These are phyloP conservation scores for Trichoderma virens DNA, from an alignment of 495 filamentous ascomycete genomes.

Conservation along the genomic window DNA sequence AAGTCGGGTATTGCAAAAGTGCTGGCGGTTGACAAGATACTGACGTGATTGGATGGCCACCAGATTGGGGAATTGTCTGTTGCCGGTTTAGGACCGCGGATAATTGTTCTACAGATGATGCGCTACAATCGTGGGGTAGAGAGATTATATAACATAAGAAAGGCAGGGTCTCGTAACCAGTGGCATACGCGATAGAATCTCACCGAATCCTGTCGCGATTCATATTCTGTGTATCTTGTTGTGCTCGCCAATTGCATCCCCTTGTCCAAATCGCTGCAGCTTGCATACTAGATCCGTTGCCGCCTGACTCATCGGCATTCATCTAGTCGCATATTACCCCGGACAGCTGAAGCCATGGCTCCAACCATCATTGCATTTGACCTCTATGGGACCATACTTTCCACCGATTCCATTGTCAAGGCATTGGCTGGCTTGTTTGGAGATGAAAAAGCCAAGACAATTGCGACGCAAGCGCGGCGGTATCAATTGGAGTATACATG, in stretches of 20 bases:
- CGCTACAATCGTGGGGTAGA: not conserved
- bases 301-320: constrained; percentile 6
- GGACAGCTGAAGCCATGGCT: constrained; percentile 1
- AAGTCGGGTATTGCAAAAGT: not conserved
- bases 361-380: constrained; percentile 59
- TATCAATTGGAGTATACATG: constrained; percentile 77
- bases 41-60: constrained; percentile 1
- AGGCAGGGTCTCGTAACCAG: too few relatives aligned
- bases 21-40: not conserved
- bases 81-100: not conserved
- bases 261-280: not conserved
- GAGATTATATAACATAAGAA: not conserved
- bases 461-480: constrained; percentile 47
- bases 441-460: constrained; percentile 43
- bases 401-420: constrained; percentile 57
- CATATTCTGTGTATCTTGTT: not conserved
- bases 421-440: constrained; percentile 44
- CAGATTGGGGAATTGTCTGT: not conserved
- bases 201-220: not conserved
- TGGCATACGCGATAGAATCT: not conserved
- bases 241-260: not conserved
- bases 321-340: not conserved
- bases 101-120: constrained; percentile 1
- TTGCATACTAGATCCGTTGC: not conserved
- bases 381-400: constrained; percentile 66